These are phyloP conservation scores for Saussurea involucrata DNA, from an alignment of 129 eudicot genomes.

Conservation along the genomic window DNA sequence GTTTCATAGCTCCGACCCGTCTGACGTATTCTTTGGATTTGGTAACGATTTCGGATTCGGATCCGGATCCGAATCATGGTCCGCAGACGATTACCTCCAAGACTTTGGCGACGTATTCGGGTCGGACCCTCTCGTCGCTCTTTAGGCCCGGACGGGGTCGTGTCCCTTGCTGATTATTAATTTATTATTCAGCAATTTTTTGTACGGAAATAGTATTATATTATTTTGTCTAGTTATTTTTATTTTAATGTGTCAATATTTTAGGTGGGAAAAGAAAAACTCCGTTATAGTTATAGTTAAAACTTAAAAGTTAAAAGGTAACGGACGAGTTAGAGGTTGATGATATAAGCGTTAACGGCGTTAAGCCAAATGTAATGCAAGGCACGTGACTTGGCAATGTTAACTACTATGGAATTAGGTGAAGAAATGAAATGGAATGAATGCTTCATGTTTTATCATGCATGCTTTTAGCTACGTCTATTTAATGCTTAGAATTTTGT, in stretches of 20 bases:
- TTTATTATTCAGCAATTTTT: conserved; percentile 28
- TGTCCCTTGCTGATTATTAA: conserved; percentile 12
- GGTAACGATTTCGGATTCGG: conserved; percentile 37
- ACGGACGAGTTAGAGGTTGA: conserved; percentile 32
- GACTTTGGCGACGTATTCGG: conserved; percentile 85
- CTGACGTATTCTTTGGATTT: conserved; percentile 14
- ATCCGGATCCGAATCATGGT: conserved; percentile 25
- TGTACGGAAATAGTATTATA: conserved; percentile 25
- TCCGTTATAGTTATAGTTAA: conserved; percentile 26
- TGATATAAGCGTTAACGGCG: conserved; percentile 17
- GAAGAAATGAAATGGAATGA: conserved; percentile 57
- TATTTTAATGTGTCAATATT: conserved; percentile 14
- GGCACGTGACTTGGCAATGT: conserved; percentile 36
- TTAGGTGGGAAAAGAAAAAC: conserved; percentile 1
- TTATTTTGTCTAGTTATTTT: not conserved
- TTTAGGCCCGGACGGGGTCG: conserved; percentile 12
- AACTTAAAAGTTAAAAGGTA: too few species aligned
- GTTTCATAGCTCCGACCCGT: conserved; percentile 25
- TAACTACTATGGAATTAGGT: conserved; percentile 49
- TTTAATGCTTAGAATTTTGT: conserved; percentile 30
- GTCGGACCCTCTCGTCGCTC: conserved; percentile 77
- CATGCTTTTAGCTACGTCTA: conserved; percentile 31
- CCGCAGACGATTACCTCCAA: conserved; percentile 52
- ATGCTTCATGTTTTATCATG: conserved; percentile 41
- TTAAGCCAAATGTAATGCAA: conserved; percentile 12